Base-by-base conservation (phyloP, 2,329 filamentous ascomycete species). In the Cladosporium sp. region DNA sequence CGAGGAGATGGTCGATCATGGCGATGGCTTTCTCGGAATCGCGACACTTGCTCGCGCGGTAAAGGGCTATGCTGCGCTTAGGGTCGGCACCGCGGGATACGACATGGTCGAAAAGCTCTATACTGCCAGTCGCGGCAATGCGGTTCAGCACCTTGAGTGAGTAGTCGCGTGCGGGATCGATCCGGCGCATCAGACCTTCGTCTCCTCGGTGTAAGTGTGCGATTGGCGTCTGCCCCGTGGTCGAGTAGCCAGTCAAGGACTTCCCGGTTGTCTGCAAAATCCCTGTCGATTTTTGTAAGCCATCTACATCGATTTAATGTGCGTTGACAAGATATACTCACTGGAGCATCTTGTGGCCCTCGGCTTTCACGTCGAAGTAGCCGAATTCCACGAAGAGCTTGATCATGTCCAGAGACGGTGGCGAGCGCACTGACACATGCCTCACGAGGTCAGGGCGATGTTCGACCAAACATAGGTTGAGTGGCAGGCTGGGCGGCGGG, bases 191-290 rank as follows among this genome's bases (percentile, higher is more conserved):
- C 23, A 3, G 23, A 14, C 33, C n/a, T n/a, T 35, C 21, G 6
- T 65, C 66, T n/a, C n/a, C 56, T 12, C 66, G 28, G 16, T 23
- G 26, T n/a, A 37, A 35, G 28, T 68, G 65, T 65, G 11, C 44
- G 46, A 40, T 40, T 68, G 59, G 67, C 50, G 23, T 69, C 66
- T 11, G 52, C 62, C 7, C 68, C 66, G 23, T 64, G 66, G 31
- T 66, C 68, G 23, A 69, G 56, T n/a, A 68, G 26, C 62, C 62
- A 67, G 53, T 68, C 62, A 21, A 69, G 53, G 18, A 46, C 64
- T 12, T 63, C 53, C 31, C 37, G 64, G 28, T 64, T 59, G 14
- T 67, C 11, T 2, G 65, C 62, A 35, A 64, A 68, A 29, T 69
- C 26, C 28, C 62, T 64, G 28, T 16, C 31, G 26, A 33, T 35